phyloP scores from a whole-genome alignment of 169 alveolate genomes.

The Babesia ovis region DNA sequence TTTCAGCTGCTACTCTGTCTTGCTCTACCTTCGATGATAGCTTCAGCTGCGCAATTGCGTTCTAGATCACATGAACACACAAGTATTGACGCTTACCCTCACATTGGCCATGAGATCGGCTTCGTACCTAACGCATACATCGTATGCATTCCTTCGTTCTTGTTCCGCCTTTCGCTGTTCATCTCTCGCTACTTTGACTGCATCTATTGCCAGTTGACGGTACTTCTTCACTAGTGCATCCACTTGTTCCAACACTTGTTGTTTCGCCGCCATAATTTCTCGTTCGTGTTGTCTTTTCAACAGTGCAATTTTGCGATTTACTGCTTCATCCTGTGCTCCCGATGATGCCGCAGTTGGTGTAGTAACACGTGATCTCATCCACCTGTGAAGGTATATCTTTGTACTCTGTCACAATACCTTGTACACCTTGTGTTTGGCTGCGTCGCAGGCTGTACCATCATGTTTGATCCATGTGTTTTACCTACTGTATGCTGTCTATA shows the following conservation, averaged over 20 bases:
- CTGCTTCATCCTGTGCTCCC: not conserved
- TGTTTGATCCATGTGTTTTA: not conserved
- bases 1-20: constrained; percentile 11
- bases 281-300: constrained; percentile 23
- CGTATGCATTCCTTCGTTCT: constrained; percentile 54
- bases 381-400: not conserved
- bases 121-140: constrained; percentile 55
- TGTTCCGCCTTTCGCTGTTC: constrained; percentile 47
- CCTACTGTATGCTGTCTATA: not conserved
- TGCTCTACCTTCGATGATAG: constrained; percentile 20
- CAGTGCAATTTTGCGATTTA: constrained; percentile 21
- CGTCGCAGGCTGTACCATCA: not conserved
- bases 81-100: constrained; percentile 14
- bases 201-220: constrained; percentile 62
- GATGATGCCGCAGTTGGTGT: not conserved
- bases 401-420: not conserved
- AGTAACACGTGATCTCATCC: not conserved
- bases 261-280: constrained; percentile 32
- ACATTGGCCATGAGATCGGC: constrained; percentile 54
- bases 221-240: constrained; percentile 52
- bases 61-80: not conserved
- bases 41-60: constrained; percentile 26
- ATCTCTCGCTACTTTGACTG: constrained; percentile 58
- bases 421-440: not conserved
- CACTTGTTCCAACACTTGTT: constrained; percentile 41